A percentile compares a stretch with the other conserved stretches of the same genome.
Conservation (phyloP, 2,329 filamentous ascomycete species). For the Neurospora crassa region DNA sequence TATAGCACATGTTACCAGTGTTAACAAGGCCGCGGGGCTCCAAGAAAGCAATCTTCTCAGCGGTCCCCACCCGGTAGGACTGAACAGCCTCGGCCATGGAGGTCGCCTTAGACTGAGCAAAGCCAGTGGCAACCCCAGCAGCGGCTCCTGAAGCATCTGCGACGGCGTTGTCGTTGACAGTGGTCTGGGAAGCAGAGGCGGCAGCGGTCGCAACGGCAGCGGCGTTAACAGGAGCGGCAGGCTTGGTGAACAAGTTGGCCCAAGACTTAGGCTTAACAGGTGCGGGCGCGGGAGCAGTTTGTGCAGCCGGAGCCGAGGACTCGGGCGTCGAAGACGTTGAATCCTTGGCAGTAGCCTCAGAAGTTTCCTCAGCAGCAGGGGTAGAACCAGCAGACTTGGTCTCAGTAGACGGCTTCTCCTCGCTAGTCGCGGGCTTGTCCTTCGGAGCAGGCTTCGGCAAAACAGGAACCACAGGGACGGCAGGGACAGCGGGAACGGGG, state of each 20-base stretch:
- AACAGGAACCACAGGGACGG: slow-evolving; percentile 37
- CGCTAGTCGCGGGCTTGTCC: slow-evolving; percentile 18
- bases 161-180: slow-evolving; percentile 17
- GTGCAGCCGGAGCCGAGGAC: slow-evolving; percentile 18
- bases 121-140: slow-evolving; percentile 24
- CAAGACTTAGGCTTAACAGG: slow-evolving; percentile 30
- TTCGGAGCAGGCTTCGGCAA: slow-evolving; percentile 32
- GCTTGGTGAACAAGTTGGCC: slow-evolving; percentile 27
- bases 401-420: slow-evolving; percentile 14
- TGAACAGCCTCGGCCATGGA: slow-evolving; percentile 70
- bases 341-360: slow-evolving; percentile 1
- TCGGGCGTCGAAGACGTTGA: slow-evolving; percentile 12
- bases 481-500: slow-evolving; percentile 32
- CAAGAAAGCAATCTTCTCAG: slow-evolving; percentile 66
- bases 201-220: slow-evolving; percentile 17
- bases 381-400: slow-evolving; percentile 15
- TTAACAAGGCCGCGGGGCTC: slow-evolving; percentile 92
- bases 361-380: neutral
- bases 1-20: slow-evolving; percentile 98
- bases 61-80: slow-evolving; percentile 57
- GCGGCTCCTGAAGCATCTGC: slow-evolving; percentile 12
- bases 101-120: slow-evolving; percentile 37
- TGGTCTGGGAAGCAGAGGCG: slow-evolving; percentile 12
- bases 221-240: slow-evolving; percentile 14
- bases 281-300: slow-evolving; percentile 17